Conservation (phyloP, 2,329 filamentous ascomycete species). For the Massarina eburnea region DNA sequence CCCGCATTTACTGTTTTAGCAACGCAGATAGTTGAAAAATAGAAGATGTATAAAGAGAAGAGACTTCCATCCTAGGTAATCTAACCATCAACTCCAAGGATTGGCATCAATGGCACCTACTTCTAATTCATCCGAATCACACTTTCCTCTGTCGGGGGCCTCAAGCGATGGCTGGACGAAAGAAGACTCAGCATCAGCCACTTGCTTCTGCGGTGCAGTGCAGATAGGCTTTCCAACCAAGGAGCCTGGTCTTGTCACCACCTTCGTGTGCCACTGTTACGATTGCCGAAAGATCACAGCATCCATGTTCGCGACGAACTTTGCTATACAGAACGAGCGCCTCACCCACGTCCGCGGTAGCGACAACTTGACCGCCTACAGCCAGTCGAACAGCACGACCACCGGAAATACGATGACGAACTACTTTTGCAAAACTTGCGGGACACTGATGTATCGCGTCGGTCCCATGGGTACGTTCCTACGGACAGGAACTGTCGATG, state of each 20-base stretch:
- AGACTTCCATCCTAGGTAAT: too few relatives aligned
- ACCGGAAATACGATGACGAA: slow-evolving; percentile 55
- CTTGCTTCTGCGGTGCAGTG: slow-evolving; percentile 26
- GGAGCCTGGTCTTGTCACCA: slow-evolving; percentile 49
- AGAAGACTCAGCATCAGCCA: slow-evolving; percentile 23
- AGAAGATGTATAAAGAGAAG: too few relatives aligned
- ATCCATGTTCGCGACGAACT: slow-evolving; percentile 62
- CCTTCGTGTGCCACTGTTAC: slow-evolving; percentile 62
- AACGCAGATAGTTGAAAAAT: too few relatives aligned
- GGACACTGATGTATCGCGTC: slow-evolving; percentile 62
- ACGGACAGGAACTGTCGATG: slow-evolving; percentile 64
- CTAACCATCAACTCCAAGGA: too few relatives aligned
- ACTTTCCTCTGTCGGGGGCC: slow-evolving; percentile 15
- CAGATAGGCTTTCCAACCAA: slow-evolving; percentile 42
- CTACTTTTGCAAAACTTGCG: slow-evolving; percentile 62
- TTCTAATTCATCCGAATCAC: neutral
- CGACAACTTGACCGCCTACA: slow-evolving; percentile 51
- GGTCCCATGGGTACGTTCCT: slow-evolving; percentile 53
- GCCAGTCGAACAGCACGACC: slow-evolving; percentile 43
- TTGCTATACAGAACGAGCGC: slow-evolving; percentile 50
- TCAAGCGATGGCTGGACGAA: slow-evolving; percentile 21
- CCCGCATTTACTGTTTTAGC: too few relatives aligned
- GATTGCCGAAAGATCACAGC: slow-evolving; percentile 66
- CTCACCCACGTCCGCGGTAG: slow-evolving; percentile 54
- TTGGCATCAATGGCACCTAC: neutral